Conservation (phyloP, 2,329 filamentous ascomycete species). For the Cercospora sp. region DNA sequence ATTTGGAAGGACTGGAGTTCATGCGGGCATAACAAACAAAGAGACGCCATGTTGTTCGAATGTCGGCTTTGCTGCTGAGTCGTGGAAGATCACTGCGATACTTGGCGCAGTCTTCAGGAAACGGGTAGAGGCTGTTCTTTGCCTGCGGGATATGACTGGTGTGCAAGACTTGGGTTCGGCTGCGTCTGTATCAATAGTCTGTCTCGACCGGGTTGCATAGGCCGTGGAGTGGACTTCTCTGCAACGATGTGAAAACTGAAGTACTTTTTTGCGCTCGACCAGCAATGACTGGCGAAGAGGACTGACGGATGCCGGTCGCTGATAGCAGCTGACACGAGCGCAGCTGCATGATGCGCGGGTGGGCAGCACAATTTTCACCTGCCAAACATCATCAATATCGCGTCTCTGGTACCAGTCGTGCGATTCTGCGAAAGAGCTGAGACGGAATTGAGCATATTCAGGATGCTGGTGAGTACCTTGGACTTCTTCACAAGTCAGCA, state of each 20-base stretch:
- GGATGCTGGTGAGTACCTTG: background rate
- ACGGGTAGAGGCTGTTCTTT: background rate
- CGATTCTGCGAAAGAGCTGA: background rate
- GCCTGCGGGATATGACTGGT: background rate
- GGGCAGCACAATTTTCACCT: background rate
- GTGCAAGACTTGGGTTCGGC: background rate
- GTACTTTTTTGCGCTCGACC: too few relatives aligned
- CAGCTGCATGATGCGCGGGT: background rate
- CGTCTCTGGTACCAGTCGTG: background rate
- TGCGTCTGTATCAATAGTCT: background rate
- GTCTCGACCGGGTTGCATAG: background rate
- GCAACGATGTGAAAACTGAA: too few relatives aligned
- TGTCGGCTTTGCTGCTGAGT: background rate
- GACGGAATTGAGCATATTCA: background rate
- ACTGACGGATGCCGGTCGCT: background rate
- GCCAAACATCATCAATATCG: background rate
- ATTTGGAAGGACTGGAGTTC: background rate
- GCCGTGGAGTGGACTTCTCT: background rate
- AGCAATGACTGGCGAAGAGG: too few relatives aligned
- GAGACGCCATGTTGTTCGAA: background rate
- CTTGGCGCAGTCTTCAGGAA: background rate
- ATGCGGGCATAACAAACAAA: background rate
- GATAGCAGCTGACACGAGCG: background rate
- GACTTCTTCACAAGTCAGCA: background rate
- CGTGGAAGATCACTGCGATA: background rate